A percentile compares a stretch with the other conserved stretches of the same genome.
These are phyloP conservation scores for Zizania palustris DNA, from an alignment of 202 grass and related monocot genomes.

Conservation along the genomic window DNA sequence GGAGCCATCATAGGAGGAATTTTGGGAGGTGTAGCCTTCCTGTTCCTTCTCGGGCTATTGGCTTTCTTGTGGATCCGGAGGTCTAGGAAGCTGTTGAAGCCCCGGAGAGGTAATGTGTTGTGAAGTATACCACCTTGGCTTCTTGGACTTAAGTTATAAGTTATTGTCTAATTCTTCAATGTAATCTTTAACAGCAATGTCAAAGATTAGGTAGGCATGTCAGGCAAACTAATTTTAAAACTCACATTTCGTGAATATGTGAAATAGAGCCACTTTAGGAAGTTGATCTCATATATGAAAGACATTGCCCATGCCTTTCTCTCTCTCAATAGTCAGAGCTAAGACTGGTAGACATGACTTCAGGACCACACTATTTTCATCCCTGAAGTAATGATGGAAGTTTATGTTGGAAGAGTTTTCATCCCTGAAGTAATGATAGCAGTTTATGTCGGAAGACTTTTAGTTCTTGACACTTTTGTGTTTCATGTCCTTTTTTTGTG, in stretches of 20 bases:
- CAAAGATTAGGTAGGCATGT: conserved; percentile 10
- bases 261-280: neutral
- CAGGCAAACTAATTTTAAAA: conserved; percentile 14
- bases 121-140: neutral
- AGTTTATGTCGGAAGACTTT: conserved; percentile 6
- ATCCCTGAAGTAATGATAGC: neutral
- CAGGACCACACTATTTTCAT: neutral
- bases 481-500: conserved; percentile 13
- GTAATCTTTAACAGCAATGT: neutral
- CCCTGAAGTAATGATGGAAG: neutral
- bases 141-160: neutral
- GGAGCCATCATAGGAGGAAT: conserved; percentile 63
- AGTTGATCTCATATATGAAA: conserved; percentile 10
- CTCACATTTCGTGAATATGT: neutral
- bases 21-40: conserved; percentile 51
- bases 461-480: conserved; percentile 4
- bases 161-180: conserved; percentile 14
- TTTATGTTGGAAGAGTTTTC: conserved; percentile 8
- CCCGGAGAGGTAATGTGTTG: conserved; percentile 49
- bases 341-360: conserved; percentile 8
- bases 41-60: conserved; percentile 50
- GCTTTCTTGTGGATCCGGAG: conserved; percentile 50
- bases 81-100: conserved; percentile 44
- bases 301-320: neutral
- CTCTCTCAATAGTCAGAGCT: neutral